phyloP scores from a whole-genome alignment of 169 alveolate species.

The Fabrea salina region DNA sequence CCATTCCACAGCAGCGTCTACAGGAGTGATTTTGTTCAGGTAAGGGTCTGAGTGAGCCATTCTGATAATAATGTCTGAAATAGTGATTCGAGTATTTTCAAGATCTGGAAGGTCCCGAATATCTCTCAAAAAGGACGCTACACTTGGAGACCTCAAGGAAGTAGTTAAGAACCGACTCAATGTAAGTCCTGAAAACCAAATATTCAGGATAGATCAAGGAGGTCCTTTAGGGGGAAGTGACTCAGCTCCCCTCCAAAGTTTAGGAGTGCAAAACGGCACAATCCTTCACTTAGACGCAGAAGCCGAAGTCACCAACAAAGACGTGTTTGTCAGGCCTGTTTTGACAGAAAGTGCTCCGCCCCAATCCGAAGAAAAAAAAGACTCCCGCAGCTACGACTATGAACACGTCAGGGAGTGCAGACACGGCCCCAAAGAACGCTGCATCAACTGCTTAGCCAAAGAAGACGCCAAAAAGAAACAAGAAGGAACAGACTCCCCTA shows the following conservation, averaged over 20 bases:
- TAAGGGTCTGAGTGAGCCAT: neutral
- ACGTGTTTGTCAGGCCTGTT: conserved; percentile 9
- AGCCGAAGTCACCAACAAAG: conserved; percentile 36
- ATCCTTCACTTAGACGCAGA: conserved; percentile 42
- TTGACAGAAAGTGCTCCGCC: neutral
- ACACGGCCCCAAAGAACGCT: conserved; percentile 34
- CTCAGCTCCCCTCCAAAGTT: neutral
- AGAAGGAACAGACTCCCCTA: conserved; percentile 38
- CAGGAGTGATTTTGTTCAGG: neutral
- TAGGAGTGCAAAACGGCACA: conserved; percentile 42
- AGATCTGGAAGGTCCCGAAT: conserved; percentile 54
- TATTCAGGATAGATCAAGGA: conserved; percentile 19
- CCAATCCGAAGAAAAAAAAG: conserved; percentile 25
- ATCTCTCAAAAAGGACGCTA: conserved; percentile 25
- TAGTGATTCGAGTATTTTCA: conserved; percentile 23
- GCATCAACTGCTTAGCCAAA: conserved; percentile 39
- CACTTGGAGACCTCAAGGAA: conserved; percentile 35
- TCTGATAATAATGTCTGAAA: conserved; percentile 6
- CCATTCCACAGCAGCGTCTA: neutral
- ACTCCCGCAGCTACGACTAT: conserved; percentile 24
- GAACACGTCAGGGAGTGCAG: conserved; percentile 28
- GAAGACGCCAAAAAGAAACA: conserved; percentile 34
- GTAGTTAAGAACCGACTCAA: conserved; percentile 34
- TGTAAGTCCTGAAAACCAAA: conserved; percentile 10
- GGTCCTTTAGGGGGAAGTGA: conserved; percentile 27